Conservation (phyloP, 345 rosid species). For the Laguncularia racemosa region DNA sequence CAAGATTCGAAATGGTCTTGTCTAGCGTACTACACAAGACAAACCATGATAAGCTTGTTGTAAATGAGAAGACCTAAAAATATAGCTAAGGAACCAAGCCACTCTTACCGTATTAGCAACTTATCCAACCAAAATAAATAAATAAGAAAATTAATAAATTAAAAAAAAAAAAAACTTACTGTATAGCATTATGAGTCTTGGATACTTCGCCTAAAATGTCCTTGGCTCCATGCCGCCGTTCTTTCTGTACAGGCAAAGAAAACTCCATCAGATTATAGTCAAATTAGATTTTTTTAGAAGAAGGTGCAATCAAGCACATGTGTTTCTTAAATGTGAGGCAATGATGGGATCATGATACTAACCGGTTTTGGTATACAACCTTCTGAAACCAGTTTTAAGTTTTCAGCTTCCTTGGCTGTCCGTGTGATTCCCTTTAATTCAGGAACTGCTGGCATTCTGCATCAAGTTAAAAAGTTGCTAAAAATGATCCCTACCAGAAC, state of each 20-base stretch:
- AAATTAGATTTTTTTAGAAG: constrained; percentile 6
- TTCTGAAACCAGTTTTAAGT: constrained; percentile 64
- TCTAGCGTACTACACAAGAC: constrained; percentile 57
- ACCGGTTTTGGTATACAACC: constrained; percentile 62
- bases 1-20: constrained; percentile 86
- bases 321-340: too few relatives aligned
- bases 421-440: constrained; percentile 55
- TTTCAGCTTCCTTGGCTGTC: constrained; percentile 64
- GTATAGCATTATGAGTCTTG: constrained; percentile 72
- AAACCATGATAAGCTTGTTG: constrained; percentile 9
- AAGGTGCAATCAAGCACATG: constrained; percentile 1
- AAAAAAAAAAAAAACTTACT: constrained; percentile 39
- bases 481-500: too few relatives aligned
- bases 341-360: constrained; percentile 19
- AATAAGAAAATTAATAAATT: constrained; percentile 1
- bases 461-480: constrained; percentile 6
- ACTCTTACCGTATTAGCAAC: constrained; percentile 3
- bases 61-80: too few relatives aligned
- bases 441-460: constrained; percentile 70
- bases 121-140: too few relatives aligned
- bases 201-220: constrained; percentile 65
- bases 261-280: constrained; percentile 26
- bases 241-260: constrained; percentile 56
- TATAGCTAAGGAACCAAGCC: not conserved
- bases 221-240: constrained; percentile 52